These are phyloP conservation scores for Cucurbita ficifolia DNA, from an alignment of 306 rosid species.

Conservation along the genomic window DNA sequence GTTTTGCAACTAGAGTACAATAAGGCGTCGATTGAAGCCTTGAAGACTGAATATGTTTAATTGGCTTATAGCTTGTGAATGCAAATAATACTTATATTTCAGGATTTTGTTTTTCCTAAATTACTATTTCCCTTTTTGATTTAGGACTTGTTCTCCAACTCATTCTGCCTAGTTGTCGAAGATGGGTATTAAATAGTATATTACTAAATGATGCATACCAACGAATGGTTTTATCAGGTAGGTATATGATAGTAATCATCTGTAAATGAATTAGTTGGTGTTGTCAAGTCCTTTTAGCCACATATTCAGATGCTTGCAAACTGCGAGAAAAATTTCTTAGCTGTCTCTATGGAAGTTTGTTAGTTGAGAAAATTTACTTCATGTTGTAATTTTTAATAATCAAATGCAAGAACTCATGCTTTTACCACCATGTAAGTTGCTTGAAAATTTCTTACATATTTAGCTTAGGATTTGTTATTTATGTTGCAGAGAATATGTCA, in stretches of 20 bases:
- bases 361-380: not conserved
- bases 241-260: not conserved
- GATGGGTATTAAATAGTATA: not conserved
- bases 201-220: not conserved
- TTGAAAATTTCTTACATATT: not conserved
- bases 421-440: not conserved
- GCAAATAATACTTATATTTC: not conserved
- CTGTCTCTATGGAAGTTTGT: not conserved
- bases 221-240: not conserved
- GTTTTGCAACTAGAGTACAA: not conserved
- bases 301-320: not conserved
- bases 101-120: not conserved
- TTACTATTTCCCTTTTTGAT: not conserved
- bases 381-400: not conserved
- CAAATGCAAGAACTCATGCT: not conserved
- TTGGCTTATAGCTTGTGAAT: not conserved
- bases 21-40: not conserved
- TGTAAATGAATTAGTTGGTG: not conserved
- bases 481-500: conserved; percentile 37
- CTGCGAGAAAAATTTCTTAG: not conserved
- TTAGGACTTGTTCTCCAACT: not conserved
- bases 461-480: not conserved
- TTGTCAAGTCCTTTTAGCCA: not conserved
- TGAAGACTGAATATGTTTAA: not conserved
- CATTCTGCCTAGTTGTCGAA: not conserved